Evolutionary conservation across 1,284 basidiomycete species (phyloP), one percentile per base, ranked within the genome.

Genomic region (Pseudozyma tsukubaensis): DNA sequence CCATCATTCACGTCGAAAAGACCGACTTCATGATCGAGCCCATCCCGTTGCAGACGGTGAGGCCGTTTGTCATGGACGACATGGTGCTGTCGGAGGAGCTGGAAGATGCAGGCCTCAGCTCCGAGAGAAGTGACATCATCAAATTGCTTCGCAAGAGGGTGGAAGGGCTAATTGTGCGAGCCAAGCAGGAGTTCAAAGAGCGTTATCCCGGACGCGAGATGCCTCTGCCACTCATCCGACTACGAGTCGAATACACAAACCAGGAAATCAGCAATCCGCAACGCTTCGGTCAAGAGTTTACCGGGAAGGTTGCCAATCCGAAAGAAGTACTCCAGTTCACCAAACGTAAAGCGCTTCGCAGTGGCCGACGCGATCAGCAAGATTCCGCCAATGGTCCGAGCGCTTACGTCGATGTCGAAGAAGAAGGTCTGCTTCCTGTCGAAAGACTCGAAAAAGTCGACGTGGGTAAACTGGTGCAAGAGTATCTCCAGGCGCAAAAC

Each of bases 211-310:
- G 40, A 1, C 54, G 61, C 24, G 72, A 69, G 21, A 58, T 72
- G 59, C 62, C 67, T 13, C 88, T 98, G 10, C 96, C 96, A 1
- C 89, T 99, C 35, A 88, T 99, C 51, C 90, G 96, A 13, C 87
- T 98, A 7, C 52, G 92, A 91, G 81, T 84, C 34, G 64, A 71
- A 34, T 84, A 83, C 58, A 78, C 76, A 8, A 78, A 78, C 16
- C 60, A 79, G 14, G 76, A 82, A 58, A 72, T 83, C 43, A 81
- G 80, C 60, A 99, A 99, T 84, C 93, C 95, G 13, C 92, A 96
- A 52, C 91, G 96, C 9, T 97, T 99, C 83, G 96, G 97, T 0
- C 94, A 97, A 84, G 94, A 97, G 83, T 98, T 97, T 85, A 89
- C 91, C 64, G 94, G 93, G 2, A 89, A 89, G 21, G 89, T 99